Evolutionary conservation across 1,284 basidiomycete species (phyloP).

Genomic region (Ganoderma leucocontextum): DNA sequence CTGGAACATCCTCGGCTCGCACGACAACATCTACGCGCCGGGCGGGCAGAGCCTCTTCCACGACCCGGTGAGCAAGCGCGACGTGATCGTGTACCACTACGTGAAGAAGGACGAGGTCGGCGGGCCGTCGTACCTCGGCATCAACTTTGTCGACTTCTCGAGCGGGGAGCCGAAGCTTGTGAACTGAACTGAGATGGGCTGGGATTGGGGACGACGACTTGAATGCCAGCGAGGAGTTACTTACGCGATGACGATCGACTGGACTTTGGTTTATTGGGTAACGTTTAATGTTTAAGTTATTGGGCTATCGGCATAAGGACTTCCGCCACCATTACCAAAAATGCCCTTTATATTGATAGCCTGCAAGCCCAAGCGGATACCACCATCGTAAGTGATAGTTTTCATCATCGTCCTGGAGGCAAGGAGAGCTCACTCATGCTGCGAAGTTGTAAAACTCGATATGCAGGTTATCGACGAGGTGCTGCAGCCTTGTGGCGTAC

Average conservation of each 20-base stretch:
- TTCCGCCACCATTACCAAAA: too few relatives aligned
- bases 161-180: constrained; percentile 19
- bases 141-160: constrained; percentile 23
- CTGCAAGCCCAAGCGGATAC: neutral
- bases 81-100: constrained; percentile 32
- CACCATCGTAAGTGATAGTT: neutral
- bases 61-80: constrained; percentile 27
- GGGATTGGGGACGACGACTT: too few relatives aligned
- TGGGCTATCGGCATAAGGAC: too few relatives aligned
- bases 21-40: constrained; percentile 46
- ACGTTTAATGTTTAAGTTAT: too few relatives aligned
- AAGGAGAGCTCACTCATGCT: neutral
- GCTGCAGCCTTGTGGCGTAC: neutral
- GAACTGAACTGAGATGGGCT: too few relatives aligned
- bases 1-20: constrained; percentile 42
- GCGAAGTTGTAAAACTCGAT: neutral
- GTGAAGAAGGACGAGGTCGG: constrained; percentile 20
- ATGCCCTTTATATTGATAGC: too few relatives aligned
- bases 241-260: too few relatives aligned
- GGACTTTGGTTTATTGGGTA: too few relatives aligned
- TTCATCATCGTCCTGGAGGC: neutral
- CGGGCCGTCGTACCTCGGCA: constrained; percentile 22
- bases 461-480: constrained; percentile 1
- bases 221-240: too few relatives aligned
- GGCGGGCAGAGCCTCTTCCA: constrained; percentile 37